Evolutionary conservation across 495 filamentous ascomycete species (phyloP).

Genomic region (Corynascus novoguineensis): DNA sequence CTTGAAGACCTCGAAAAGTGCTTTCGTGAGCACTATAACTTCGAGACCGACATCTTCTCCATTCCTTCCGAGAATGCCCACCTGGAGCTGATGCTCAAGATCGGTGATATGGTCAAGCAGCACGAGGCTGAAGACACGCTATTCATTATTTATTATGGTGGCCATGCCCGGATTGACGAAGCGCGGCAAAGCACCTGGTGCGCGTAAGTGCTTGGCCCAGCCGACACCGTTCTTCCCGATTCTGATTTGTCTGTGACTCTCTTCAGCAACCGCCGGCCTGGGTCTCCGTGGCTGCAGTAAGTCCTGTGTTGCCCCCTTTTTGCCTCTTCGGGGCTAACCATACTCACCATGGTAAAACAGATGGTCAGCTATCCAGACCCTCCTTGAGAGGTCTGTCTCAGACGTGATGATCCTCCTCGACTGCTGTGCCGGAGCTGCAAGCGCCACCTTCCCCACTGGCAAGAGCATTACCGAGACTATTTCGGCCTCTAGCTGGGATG

Average conservation of each 20-base stretch:
- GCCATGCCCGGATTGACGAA: constrained; percentile 49
- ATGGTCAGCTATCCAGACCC: constrained; percentile 51
- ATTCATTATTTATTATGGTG: constrained; percentile 51
- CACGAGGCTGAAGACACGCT: constrained; percentile 45
- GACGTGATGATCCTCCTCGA: constrained; percentile 51
- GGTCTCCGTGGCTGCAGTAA: constrained; percentile 42
- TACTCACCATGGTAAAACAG: too few relatives aligned
- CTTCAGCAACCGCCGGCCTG: constrained; percentile 30
- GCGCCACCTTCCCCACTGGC: constrained; percentile 44
- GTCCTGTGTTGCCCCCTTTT: not conserved
- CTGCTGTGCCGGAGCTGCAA: constrained; percentile 49
- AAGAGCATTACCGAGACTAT: constrained; percentile 50
- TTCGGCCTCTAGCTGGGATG: constrained; percentile 49
- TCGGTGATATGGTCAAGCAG: constrained; percentile 46
- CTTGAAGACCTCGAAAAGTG: constrained; percentile 46
- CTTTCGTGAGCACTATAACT: constrained; percentile 44
- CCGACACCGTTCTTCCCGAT: not conserved
- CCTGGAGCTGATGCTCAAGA: constrained; percentile 44
- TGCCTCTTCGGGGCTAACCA: not conserved
- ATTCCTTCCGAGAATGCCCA: constrained; percentile 50
- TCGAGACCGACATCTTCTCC: constrained; percentile 43
- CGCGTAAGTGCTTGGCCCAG: constrained; percentile 33
- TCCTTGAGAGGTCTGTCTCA: constrained; percentile 48
- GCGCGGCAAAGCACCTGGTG: constrained; percentile 51
- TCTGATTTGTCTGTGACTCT: not conserved